These are phyloP conservation scores for Emmonsia crescens DNA, from an alignment of 2,329 filamentous ascomycete species.

Conservation along the genomic window DNA sequence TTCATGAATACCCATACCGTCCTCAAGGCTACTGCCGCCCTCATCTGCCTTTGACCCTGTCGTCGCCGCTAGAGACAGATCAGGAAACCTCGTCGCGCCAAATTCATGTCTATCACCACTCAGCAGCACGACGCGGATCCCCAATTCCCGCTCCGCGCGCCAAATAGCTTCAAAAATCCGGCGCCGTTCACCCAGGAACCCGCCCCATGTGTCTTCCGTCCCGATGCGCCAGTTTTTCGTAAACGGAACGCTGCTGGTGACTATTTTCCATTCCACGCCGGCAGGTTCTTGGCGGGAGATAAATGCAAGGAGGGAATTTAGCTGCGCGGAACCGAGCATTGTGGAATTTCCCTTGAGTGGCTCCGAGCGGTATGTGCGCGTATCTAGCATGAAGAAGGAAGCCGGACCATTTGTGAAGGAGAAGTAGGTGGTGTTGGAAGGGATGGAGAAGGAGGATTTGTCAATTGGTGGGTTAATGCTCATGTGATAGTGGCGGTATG, in stretches of 20 bases:
- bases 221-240: conserved; percentile 96
- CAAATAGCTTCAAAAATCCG: conserved; percentile 83
- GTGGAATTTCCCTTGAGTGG: conserved; percentile 52
- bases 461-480: conserved; percentile 66
- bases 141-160: conserved; percentile 60
- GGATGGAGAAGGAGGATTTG: conserved; percentile 39
- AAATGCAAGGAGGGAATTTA: conserved; percentile 68
- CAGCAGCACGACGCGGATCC: conserved; percentile 69
- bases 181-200: conserved; percentile 71
- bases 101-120: conserved; percentile 97
- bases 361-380: conserved; percentile 66
- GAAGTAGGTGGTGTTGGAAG: conserved; percentile 65
- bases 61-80: conserved; percentile 19
- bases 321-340: conserved; percentile 74
- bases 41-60: too few species aligned
- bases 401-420: conserved; percentile 82
- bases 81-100: conserved; percentile 67
- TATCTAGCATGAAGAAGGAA: conserved; percentile 91
- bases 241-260: conserved; percentile 84
- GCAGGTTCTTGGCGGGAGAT: conserved; percentile 59
- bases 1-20: conserved; percentile 54
- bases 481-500: conserved; percentile 78
- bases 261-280: conserved; percentile 85
- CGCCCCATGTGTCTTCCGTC: conserved; percentile 83
- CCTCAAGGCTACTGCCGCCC: conserved; percentile 5